Evolutionary conservation across 768 basidiomycete species (phyloP).

Genomic region (Multifurca ochricompacta): DNA sequence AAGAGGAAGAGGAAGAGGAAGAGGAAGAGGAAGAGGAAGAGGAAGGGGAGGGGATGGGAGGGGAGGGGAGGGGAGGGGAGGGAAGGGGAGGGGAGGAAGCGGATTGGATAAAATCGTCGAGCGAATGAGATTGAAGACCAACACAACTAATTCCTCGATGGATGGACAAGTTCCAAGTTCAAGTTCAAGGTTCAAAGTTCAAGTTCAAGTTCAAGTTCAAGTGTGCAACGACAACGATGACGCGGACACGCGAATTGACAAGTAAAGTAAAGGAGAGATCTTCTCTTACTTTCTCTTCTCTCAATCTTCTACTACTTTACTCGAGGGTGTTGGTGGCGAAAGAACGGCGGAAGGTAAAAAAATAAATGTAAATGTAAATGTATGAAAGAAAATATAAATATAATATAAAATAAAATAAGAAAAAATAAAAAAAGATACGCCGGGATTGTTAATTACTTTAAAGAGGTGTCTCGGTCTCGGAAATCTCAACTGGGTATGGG

Average conservation of each 20-base stretch:
- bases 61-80: neutral
- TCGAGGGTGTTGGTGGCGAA: too few relatives aligned
- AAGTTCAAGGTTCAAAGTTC: too few relatives aligned
- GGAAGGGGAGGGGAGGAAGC: constrained; percentile 4
- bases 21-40: neutral
- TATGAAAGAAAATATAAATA: neutral
- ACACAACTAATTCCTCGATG: constrained; percentile 12
- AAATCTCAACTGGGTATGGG: too few relatives aligned
- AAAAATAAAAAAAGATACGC: neutral
- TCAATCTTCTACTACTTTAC: too few relatives aligned
- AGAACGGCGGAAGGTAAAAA: neutral
- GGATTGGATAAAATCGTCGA: constrained; percentile 19
- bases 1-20: neutral
- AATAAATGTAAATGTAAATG: neutral
- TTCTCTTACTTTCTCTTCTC: too few relatives aligned
- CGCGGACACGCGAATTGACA: too few relatives aligned
- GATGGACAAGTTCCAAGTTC: too few relatives aligned
- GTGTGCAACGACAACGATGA: too few relatives aligned
- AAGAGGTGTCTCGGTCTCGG: too few relatives aligned
- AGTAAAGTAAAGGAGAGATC: too few relatives aligned
- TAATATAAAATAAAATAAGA: too few relatives aligned
- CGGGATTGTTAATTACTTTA: neutral
- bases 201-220: neutral
- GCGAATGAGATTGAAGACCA: neutral
- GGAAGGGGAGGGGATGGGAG: neutral